Evolutionary conservation across 208 protist genomes (phyloP).

Genomic region (Naegleria gruberi): DNA sequence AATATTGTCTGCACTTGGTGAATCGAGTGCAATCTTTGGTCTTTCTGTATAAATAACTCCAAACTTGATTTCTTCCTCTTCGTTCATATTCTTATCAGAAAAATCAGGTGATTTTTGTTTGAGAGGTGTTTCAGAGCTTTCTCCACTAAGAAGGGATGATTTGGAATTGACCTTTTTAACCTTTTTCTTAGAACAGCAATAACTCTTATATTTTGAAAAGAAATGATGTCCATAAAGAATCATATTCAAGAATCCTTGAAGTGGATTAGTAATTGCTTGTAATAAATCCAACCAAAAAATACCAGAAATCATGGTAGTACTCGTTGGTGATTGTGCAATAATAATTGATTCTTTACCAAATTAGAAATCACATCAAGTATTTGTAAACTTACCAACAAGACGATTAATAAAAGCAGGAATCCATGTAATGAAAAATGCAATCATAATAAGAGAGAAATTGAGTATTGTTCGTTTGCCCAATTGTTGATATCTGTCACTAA

Average conservation of each 20-base stretch:
- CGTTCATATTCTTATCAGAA: background rate
- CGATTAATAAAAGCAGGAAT: background rate
- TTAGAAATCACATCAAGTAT: too few species aligned
- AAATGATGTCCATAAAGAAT: conserved; percentile 8
- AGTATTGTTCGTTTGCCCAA: background rate
- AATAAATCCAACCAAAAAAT: background rate
- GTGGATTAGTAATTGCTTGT: conserved; percentile 12
- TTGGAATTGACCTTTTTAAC: background rate
- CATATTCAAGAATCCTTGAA: conserved; percentile 10
- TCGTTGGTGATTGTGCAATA: background rate
- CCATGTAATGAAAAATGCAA: conserved; percentile 13
- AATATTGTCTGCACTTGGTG: background rate
- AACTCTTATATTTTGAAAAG: background rate
- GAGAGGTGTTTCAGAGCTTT: background rate
- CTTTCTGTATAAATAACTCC: background rate
- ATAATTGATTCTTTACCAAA: background rate
- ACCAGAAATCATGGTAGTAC: background rate
- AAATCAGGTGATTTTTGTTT: background rate
- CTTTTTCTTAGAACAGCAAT: background rate
- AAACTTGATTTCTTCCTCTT: background rate
- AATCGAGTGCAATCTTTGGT: background rate
- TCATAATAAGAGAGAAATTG: background rate
- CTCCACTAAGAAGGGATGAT: background rate
- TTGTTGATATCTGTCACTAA: background rate
- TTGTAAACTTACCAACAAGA: background rate